Conservation (phyloP, 1,139 yeast genomes). For the Pichia sp. region DNA sequence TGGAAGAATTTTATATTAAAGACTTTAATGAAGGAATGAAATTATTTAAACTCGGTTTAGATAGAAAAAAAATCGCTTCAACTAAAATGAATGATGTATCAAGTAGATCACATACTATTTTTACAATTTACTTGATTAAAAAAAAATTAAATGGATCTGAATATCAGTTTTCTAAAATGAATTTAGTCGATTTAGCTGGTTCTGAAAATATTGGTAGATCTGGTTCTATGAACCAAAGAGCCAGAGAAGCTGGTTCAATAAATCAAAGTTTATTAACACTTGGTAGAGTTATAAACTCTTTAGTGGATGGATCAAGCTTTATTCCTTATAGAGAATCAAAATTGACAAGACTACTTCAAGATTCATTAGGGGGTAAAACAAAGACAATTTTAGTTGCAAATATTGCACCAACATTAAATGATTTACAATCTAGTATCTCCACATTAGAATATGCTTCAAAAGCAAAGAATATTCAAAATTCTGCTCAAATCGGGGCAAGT, state of each 20-base stretch:
- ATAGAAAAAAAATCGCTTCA: slow-evolving; percentile 56
- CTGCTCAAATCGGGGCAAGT: slow-evolving; percentile 41
- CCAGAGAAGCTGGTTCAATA: slow-evolving; percentile 84
- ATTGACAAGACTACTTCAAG: slow-evolving; percentile 71
- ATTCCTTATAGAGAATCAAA: slow-evolving; percentile 85
- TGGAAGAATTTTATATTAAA: slow-evolving; percentile 48
- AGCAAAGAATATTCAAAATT: slow-evolving; percentile 71
- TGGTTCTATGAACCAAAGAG: slow-evolving; percentile 72
- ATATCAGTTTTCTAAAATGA: slow-evolving; percentile 58
- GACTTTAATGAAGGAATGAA: slow-evolving; percentile 50
- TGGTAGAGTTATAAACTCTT: slow-evolving; percentile 76
- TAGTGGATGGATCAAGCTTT: slow-evolving; percentile 56
- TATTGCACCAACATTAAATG: slow-evolving; percentile 70
- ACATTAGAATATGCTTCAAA: slow-evolving; percentile 82
- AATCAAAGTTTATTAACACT: slow-evolving; percentile 77
- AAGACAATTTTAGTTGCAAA: slow-evolving; percentile 79
- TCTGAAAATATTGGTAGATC: slow-evolving; percentile 74
- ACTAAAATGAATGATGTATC: slow-evolving; percentile 67
- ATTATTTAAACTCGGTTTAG: slow-evolving; percentile 48
- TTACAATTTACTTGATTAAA: slow-evolving; percentile 53
- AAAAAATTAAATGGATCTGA: slow-evolving; percentile 33
- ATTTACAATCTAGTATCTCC: slow-evolving; percentile 72
- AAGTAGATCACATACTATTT: slow-evolving; percentile 69
- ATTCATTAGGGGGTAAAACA: slow-evolving; percentile 78
- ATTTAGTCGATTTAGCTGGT: slow-evolving; percentile 74